These are phyloP conservation scores for Cutaneotrichosporon mucoides DNA, from an alignment of 1,284 basidiomycete genomes.

Conservation along the genomic window DNA sequence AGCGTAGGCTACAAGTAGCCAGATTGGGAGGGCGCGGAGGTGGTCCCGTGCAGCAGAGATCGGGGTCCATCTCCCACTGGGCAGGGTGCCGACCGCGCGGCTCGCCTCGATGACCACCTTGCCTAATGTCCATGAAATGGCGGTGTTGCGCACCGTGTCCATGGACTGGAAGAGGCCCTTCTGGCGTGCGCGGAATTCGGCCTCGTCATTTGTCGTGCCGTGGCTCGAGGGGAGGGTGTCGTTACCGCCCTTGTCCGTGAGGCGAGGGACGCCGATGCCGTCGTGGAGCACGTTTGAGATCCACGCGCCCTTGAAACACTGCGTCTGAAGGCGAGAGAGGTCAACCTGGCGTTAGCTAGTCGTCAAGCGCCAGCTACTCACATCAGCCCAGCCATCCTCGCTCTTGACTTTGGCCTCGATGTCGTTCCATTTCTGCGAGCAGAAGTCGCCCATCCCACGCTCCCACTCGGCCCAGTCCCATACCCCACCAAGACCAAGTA, in stretches of 20 bases:
- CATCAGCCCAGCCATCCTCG: slow-evolving; percentile 57
- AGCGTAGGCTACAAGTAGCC: neutral
- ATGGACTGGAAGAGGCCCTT: slow-evolving; percentile 89
- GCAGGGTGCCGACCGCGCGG: slow-evolving; percentile 53
- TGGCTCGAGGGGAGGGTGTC: slow-evolving; percentile 52
- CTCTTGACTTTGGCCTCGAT: slow-evolving; percentile 67
- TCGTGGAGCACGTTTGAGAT: slow-evolving; percentile 93
- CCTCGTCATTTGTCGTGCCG: slow-evolving; percentile 57
- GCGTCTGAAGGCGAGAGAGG: slow-evolving; percentile 81
- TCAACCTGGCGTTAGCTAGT: slow-evolving; percentile 57
- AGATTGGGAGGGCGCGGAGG: neutral
- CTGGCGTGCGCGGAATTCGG: slow-evolving; percentile 65
- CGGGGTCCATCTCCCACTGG: neutral
- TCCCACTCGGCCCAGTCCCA: slow-evolving; percentile 97
- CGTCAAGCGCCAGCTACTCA: slow-evolving; percentile 17
- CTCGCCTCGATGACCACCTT: slow-evolving; percentile 98
- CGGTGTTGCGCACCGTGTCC: slow-evolving; percentile 84
- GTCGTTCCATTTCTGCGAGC: slow-evolving; percentile 70
- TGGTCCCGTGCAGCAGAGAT: neutral
- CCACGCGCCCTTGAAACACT: slow-evolving; percentile 99
- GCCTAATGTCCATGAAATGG: slow-evolving; percentile 95
- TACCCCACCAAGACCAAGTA: slow-evolving; percentile 87
- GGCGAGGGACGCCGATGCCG: slow-evolving; percentile 89
- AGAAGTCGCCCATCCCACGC: slow-evolving; percentile 82
- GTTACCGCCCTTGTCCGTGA: slow-evolving; percentile 74